Evolutionary conservation across 257 asterid species (phyloP).

Genomic region (Solanum sejunctum): DNA sequence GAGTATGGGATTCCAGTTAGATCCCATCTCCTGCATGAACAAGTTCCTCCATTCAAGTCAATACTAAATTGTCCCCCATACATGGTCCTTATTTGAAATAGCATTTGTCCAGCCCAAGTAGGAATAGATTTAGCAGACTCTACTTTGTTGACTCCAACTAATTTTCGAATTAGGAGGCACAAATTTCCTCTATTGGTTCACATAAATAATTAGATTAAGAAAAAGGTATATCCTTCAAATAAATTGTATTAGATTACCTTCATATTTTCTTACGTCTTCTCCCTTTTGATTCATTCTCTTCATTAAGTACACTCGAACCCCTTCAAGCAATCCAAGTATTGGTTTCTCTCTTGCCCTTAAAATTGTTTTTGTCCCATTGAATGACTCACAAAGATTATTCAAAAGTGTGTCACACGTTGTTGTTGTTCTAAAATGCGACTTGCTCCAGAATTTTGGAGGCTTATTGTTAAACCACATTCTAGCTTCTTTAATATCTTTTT

Average conservation of each 20-base stretch:
- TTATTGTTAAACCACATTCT: background rate
- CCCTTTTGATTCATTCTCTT: background rate
- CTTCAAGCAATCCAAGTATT: background rate
- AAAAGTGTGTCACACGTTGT: background rate
- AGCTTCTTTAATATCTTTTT: background rate
- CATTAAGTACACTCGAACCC: background rate
- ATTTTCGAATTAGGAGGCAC: background rate
- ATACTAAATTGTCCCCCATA: background rate
- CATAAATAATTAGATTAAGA: too few relatives aligned
- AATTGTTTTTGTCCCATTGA: background rate
- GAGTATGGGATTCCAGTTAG: background rate
- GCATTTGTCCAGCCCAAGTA: background rate
- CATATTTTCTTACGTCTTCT: background rate
- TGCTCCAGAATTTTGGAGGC: background rate
- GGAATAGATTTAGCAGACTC: too few relatives aligned
- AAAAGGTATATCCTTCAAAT: too few relatives aligned
- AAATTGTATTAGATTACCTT: background rate
- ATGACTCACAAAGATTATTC: background rate
- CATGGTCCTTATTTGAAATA: background rate
- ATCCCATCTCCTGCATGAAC: background rate
- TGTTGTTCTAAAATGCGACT: background rate
- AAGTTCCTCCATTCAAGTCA: background rate
- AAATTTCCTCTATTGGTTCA: background rate
- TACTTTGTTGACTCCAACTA: background rate
- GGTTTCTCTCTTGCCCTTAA: background rate